Conservation (phyloP, 176 grass and related monocot species). For the Triticum dicoccoides region DNA sequence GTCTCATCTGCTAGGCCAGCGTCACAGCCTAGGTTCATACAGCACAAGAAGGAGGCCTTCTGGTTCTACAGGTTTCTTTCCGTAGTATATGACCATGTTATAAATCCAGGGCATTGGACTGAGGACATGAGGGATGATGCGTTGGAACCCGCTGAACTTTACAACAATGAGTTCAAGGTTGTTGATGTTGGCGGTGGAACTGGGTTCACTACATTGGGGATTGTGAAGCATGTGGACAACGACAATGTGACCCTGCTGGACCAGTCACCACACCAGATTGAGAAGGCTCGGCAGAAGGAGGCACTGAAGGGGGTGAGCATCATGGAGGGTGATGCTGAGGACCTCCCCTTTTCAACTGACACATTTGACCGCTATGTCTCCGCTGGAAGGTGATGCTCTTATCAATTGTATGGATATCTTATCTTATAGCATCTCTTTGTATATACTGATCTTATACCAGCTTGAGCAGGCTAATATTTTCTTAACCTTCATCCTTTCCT, state of each 20-base stretch:
- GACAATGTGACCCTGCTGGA: slow-evolving; percentile 7
- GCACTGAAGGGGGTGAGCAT: slow-evolving; percentile 5
- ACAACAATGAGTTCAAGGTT: slow-evolving; percentile 40
- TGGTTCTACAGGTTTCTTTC: slow-evolving; percentile 82
- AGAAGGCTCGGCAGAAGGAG: slow-evolving; percentile 14
- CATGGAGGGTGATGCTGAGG: slow-evolving; percentile 1
- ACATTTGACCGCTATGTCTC: slow-evolving; percentile 12
- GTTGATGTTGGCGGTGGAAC: slow-evolving; percentile 17
- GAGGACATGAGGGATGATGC: slow-evolving; percentile 57
- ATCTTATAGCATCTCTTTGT: not conserved
- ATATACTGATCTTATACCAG: not conserved
- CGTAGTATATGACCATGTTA: slow-evolving; percentile 68
- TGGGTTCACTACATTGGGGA: slow-evolving; percentile 12
- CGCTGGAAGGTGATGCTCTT: not conserved
- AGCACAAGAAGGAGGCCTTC: slow-evolving; percentile 85
- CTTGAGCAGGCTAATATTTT: not conserved
- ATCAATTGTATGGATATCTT: not conserved
- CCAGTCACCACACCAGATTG: slow-evolving; percentile 15
- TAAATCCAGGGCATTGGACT: slow-evolving; percentile 51
- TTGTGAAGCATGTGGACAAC: slow-evolving; percentile 8
- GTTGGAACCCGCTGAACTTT: slow-evolving; percentile 53
- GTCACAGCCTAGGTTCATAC: slow-evolving; percentile 69
- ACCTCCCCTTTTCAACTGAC: not conserved
- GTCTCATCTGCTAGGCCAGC: slow-evolving; percentile 53
- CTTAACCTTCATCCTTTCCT: not conserved